Base-by-base conservation (phyloP, 768 basidiomycete species). In the Thelephora ganbajun region DNA sequence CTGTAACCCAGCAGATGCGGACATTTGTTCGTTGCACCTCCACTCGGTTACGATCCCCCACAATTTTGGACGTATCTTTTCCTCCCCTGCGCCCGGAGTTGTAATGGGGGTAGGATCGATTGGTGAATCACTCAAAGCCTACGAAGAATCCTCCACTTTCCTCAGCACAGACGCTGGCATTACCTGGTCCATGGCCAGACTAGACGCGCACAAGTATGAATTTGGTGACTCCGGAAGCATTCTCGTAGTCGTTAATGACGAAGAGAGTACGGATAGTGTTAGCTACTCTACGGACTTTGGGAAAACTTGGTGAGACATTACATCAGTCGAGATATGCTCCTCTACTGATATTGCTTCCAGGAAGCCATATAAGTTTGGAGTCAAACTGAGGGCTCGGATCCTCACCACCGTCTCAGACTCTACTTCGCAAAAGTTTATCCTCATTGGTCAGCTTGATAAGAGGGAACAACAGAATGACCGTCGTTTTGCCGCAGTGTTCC, bases 31-130 rank as follows among this genome's bases (percentile, higher is more conserved):
- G 0, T 70, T 98, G 0, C 93, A 99, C 60, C 66, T 99, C 11
- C 83, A 96, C 63, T 96, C 93, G 5, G 90, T 98, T 19, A 93
- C 93, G 0, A 69, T 76, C 6, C 83, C 89, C 1, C 94, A 94
- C 66, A 99, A 97, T 63, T 87, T 82, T 57, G 94, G 96, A 0
- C 82, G 88, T 14, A 74, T 97, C 26, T 98, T 98, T 65, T 94
- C 91, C 1, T 92, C 91, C 0, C 83, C 89, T 5, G 94, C 93
- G 0, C 94, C 94, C 0, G 94, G 96, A 0, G 74, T 90, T 50
- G 83, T 89, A 23, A 94, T 99, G 87, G 94, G 87, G n/a, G 91
- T 98, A 1, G 96, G 96, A 5, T 85, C 79, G 0, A 73, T 96
- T 33, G 92, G 94, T 2, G 64, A 71, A 18, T 61, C 66, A 11